phyloP scores from a whole-genome alignment of 768 basidiomycete species.

The Lactarius indigo region DNA sequence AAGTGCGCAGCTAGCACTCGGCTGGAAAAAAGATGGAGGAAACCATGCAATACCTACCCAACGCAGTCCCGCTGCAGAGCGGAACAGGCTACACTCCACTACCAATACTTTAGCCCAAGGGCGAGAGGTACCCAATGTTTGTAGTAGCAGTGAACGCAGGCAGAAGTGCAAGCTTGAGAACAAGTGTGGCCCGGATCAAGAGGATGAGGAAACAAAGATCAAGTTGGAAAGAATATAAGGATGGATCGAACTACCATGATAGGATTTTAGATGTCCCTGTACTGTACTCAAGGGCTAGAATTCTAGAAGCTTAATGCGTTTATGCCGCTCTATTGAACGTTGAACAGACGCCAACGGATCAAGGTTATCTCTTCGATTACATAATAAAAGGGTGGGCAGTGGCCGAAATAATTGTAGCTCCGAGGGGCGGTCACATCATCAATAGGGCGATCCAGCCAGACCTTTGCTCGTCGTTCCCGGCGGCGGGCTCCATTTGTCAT shows the following conservation, averaged over 20 bases:
- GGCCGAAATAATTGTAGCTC: constrained; percentile 23
- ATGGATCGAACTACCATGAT: too few relatives aligned
- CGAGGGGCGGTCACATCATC: constrained; percentile 18
- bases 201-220: too few relatives aligned
- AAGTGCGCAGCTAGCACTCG: neutral
- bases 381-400: constrained; percentile 1
- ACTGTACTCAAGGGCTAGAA: too few relatives aligned
- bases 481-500: neutral
- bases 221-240: too few relatives aligned
- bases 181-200: neutral
- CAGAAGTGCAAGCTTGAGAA: too few relatives aligned
- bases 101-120: neutral
- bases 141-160: neutral
- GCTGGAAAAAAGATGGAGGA: neutral
- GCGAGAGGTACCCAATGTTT: neutral
- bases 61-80: neutral
- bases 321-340: too few relatives aligned
- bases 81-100: too few relatives aligned
- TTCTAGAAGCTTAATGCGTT: too few relatives aligned
- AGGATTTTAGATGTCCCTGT: too few relatives aligned
- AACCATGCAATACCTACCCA: neutral
- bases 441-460: neutral
- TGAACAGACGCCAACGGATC: too few relatives aligned
- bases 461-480: constrained; percentile 8
- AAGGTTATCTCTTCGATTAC: constrained; percentile 2